phyloP scores from a whole-genome alignment of 2,329 filamentous ascomycete species.

The Trichoderma atrobrunneum region DNA sequence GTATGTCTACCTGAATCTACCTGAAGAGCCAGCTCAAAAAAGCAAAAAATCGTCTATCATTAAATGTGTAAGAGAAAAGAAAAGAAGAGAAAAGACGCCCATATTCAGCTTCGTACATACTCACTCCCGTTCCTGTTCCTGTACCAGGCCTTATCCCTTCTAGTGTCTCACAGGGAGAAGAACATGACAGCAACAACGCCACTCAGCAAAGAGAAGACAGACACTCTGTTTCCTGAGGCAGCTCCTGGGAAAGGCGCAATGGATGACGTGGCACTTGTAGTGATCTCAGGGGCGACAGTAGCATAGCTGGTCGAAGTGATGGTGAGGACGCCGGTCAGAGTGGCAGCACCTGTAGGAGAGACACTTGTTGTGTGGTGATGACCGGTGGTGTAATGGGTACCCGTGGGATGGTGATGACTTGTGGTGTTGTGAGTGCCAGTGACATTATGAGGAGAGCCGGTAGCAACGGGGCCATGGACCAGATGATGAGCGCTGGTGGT shows the following conservation, averaged over 20 bases:
- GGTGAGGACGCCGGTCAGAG: neutral
- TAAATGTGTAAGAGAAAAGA: slow-evolving; percentile 11
- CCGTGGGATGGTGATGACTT: neutral
- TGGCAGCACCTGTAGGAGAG: neutral
- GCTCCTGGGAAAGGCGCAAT: slow-evolving; percentile 12
- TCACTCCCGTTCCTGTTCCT: neutral
- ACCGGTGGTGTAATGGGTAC: neutral
- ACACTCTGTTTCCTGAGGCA: slow-evolving; percentile 1
- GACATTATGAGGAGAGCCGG: neutral
- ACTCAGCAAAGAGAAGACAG: neutral
- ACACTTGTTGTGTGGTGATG: neutral
- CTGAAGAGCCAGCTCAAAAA: slow-evolving; percentile 3
- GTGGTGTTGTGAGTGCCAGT: neutral
- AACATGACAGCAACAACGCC: slow-evolving; percentile 11
- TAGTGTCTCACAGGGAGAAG: slow-evolving; percentile 1
- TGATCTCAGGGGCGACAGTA: neutral
- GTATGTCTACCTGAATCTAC: neutral
- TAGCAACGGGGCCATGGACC: neutral
- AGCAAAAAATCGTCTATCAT: slow-evolving; percentile 11
- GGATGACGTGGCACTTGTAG: slow-evolving; percentile 4
- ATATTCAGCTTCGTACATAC: neutral
- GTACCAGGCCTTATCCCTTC: neutral
- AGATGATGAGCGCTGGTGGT: neutral
- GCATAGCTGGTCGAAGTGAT: neutral
- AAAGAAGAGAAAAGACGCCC: neutral